Evolutionary conservation across 345 rosid genomes (phyloP).

Genomic region (Lepidium aucheri): DNA sequence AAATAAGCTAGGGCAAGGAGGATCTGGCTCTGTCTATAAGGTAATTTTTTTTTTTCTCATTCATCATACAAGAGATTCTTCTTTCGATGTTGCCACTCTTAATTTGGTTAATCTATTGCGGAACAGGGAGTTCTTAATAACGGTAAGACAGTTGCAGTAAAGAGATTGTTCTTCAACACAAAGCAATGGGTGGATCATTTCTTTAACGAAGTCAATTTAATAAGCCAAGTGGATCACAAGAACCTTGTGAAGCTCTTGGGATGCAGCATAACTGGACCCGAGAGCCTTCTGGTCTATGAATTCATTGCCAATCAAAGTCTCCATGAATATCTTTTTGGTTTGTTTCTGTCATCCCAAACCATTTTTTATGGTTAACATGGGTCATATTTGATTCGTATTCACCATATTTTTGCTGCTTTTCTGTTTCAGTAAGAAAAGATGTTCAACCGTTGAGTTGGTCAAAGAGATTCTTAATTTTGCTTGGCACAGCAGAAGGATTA

Average conservation of each 20-base stretch:
- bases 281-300: slow-evolving; percentile 87
- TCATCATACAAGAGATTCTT: neutral
- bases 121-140: slow-evolving; percentile 58
- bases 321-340: slow-evolving; percentile 56
- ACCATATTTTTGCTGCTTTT: neutral
- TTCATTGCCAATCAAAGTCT: slow-evolving; percentile 75
- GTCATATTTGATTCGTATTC: neutral
- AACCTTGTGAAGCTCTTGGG: slow-evolving; percentile 80
- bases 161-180: slow-evolving; percentile 82
- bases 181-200: slow-evolving; percentile 95
- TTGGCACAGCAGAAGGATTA: slow-evolving; percentile 77
- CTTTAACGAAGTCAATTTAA: slow-evolving; percentile 87
- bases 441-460: slow-evolving; percentile 47
- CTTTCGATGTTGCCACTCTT: neutral
- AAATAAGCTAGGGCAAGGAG: slow-evolving; percentile 86
- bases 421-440: slow-evolving; percentile 40
- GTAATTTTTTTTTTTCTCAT: slow-evolving; percentile 20
- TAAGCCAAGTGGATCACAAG: slow-evolving; percentile 67
- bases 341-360: neutral
- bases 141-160: slow-evolving; percentile 65
- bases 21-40: slow-evolving; percentile 84
- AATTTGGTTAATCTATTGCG: neutral
- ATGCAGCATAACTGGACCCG: slow-evolving; percentile 83
- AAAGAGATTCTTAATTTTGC: slow-evolving; percentile 43
- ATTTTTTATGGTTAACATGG: neutral